Evolutionary conservation across 768 basidiomycete genomes (phyloP), one percentile per base, ranked within the genome.

Genomic region (Suillus subalutaceus): DNA sequence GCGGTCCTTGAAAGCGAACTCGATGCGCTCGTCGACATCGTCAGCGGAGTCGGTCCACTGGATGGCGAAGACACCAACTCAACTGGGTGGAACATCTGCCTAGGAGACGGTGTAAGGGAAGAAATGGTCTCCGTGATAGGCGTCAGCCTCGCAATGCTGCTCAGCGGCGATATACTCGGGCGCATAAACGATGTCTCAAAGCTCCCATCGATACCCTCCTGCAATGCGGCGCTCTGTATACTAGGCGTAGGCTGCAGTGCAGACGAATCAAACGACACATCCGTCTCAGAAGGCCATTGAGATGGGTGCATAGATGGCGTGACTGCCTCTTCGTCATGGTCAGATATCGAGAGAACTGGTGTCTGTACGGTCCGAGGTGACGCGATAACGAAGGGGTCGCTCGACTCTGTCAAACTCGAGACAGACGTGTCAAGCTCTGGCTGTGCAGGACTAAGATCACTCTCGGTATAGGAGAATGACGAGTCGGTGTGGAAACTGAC

Each of bases 161-260:
- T 75, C 4, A 76, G 65, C 2, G 80, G 75, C 2, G 80, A 74
- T 48, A 74, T 84, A 66, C 84, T 90, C 0, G 92, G 90, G 37
- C 89, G 80, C 72, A 93, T 79, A 73, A 90, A 82, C 0, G 92
- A 92, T 0, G 91, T 91, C 65, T 93, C 92, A 65, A 88, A 89
- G 0, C 91, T 92, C 0, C 72, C 78, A 68, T 93, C 92, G 10
- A 71, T 73, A 5, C 82, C 84, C 53, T 94, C 91, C 1, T 84
- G 86, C 53, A 92, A 73, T 0, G 79, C 78, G 6, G 78, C 68
- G 6, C 82, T 81, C 56, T 78, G 82, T 4, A 86, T 79, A 26
- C 90, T 89, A 20, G 90, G 90, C 2, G 93, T 92, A 1, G 92
- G 88, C 6, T 79, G 81, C 30, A 94, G 79, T n/a, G 90, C 78